Conservation (phyloP, 306 rosid genomes). For the Bauhinia variegata region DNA sequence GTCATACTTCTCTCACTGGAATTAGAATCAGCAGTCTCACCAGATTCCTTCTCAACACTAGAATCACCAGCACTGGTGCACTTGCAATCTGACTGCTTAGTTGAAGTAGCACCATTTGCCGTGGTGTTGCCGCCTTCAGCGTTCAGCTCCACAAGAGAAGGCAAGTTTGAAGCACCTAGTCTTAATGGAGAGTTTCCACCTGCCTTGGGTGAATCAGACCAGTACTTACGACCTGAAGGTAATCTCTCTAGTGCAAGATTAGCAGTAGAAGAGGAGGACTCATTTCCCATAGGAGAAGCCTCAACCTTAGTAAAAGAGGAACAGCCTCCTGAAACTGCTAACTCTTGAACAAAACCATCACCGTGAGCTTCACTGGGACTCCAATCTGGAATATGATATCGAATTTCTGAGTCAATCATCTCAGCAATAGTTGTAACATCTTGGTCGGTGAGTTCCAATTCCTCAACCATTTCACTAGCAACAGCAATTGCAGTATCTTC, state of each 20-base stretch:
- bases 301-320: constrained; percentile 48
- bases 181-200: constrained; percentile 61
- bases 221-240: constrained; percentile 91
- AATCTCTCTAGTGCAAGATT: constrained; percentile 71
- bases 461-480: constrained; percentile 98
- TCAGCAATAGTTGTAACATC: constrained; percentile 84
- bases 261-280: constrained; percentile 33
- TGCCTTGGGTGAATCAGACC: constrained; percentile 87
- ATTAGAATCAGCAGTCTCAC: constrained; percentile 32
- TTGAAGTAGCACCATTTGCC: constrained; percentile 35
- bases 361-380: constrained; percentile 38
- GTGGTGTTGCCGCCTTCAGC: constrained; percentile 28
- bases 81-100: constrained; percentile 28
- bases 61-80: constrained; percentile 1
- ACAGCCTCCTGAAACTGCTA: constrained; percentile 35
- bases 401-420: constrained; percentile 81
- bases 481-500: constrained; percentile 86
- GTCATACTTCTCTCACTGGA: constrained; percentile 30
- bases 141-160: constrained; percentile 31
- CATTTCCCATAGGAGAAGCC: constrained; percentile 46
- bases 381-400: constrained; percentile 72
- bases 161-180: constrained; percentile 51
- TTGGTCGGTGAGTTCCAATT: constrained; percentile 89
- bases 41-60: constrained; percentile 40
- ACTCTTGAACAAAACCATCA: constrained; percentile 40